Evolutionary conservation across 108 stramenopile genomes (phyloP).

Genomic region (Cylindrotheca closterium): DNA sequence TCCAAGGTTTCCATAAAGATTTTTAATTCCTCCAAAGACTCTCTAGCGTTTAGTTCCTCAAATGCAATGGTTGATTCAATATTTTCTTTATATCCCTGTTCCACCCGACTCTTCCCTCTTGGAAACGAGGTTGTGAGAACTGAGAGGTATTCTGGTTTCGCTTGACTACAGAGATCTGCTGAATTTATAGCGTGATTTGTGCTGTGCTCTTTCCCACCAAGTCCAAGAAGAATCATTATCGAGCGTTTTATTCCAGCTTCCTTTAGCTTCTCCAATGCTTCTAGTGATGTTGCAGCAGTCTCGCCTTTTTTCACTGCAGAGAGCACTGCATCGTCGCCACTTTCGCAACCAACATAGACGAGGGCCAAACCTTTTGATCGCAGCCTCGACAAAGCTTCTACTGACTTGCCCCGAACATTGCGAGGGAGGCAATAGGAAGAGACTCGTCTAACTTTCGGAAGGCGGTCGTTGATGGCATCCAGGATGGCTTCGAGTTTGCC

Average conservation of each 20-base stretch:
- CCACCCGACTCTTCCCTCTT: constrained; percentile 11
- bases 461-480: constrained; percentile 4
- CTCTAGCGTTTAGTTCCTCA: background rate
- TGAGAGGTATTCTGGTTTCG: constrained; percentile 18
- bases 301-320: constrained; percentile 16
- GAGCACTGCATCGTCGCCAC: constrained; percentile 16
- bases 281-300: constrained; percentile 9
- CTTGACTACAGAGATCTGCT: constrained; percentile 10
- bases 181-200: constrained; percentile 5
- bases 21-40: background rate
- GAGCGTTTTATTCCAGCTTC: constrained; percentile 24
- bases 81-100: constrained; percentile 12
- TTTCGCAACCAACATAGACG: constrained; percentile 28
- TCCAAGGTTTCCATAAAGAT: background rate
- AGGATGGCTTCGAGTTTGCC: background rate
- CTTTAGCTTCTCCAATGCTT: constrained; percentile 11
- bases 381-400: constrained; percentile 5
- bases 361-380: constrained; percentile 3
- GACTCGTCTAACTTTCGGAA: constrained; percentile 10
- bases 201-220: constrained; percentile 1
- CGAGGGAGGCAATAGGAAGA: constrained; percentile 23
- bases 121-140: constrained; percentile 26
- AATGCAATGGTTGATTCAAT: background rate
- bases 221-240: constrained; percentile 19
- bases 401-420: constrained; percentile 11